Conservation (phyloP, 257 asterid genomes). For the Fraxinus cuspidata region DNA sequence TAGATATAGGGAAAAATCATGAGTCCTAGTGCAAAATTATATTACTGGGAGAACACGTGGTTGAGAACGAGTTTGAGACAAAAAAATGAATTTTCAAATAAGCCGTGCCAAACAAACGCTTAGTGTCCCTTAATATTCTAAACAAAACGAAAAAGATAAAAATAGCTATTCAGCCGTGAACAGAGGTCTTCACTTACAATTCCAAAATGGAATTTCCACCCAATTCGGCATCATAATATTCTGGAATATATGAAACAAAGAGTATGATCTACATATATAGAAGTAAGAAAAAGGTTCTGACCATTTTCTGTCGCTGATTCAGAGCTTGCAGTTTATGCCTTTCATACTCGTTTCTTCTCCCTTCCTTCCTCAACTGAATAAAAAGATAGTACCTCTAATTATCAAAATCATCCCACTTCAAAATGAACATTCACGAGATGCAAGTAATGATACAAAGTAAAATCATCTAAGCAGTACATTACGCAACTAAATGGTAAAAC, state of each 20-base stretch:
- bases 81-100: too few species aligned
- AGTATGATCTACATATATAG: background rate
- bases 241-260: constrained; percentile 9
- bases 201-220: background rate
- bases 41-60: too few species aligned
- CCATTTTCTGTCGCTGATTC: constrained; percentile 98
- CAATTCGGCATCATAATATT: background rate
- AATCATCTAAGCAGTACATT: background rate
- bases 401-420: background rate
- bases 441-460: background rate
- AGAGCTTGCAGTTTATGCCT: constrained; percentile 93
- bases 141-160: background rate
- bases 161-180: background rate
- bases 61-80: too few species aligned
- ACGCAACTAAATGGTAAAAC: background rate
- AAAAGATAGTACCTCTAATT: background rate
- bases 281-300: constrained; percentile 35
- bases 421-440: constrained; percentile 16
- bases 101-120: too few species aligned
- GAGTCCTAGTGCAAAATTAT: too few species aligned
- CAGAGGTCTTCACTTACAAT: background rate
- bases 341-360: constrained; percentile 95
- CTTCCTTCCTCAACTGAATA: constrained; percentile 88
- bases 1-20: too few species aligned
- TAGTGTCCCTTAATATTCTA: background rate